Conservation (phyloP, 768 basidiomycete genomes). For the Kwoniella mangroviensis region DNA sequence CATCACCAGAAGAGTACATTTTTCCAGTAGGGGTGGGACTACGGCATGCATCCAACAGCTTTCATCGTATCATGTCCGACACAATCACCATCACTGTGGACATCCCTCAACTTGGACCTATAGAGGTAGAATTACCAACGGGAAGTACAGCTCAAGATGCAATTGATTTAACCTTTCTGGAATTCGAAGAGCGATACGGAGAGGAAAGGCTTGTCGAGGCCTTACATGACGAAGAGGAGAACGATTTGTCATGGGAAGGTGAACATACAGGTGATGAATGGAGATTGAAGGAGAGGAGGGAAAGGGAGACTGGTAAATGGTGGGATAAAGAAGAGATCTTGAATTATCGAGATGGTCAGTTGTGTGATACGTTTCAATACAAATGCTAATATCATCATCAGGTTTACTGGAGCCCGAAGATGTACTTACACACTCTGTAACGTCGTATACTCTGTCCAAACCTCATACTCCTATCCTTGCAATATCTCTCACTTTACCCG, state of each 20-base stretch:
- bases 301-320: slow-evolving; percentile 23
- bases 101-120: slow-evolving; percentile 5
- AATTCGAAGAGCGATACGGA: slow-evolving; percentile 11
- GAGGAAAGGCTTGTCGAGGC: neutral
- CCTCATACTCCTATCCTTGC: slow-evolving; percentile 26
- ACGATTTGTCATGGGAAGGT: neutral
- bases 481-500: slow-evolving; percentile 29
- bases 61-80: neutral
- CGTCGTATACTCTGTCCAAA: slow-evolving; percentile 23
- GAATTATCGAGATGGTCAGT: slow-evolving; percentile 27
- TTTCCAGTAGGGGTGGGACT: too few species aligned
- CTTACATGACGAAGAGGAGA: neutral
- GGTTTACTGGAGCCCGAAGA: slow-evolving; percentile 2
- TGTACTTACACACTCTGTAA: neutral
- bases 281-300: slow-evolving; percentile 17
- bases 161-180: slow-evolving; percentile 8
- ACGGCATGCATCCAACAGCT: neutral
- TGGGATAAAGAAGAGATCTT: slow-evolving; percentile 36
- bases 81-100: slow-evolving; percentile 7
- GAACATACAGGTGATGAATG: slow-evolving; percentile 23
- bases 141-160: slow-evolving; percentile 16
- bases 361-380: neutral
- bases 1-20: too few species aligned
- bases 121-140: neutral
- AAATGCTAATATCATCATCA: neutral